Base-by-base conservation (phyloP, 73 alveolate species). In the Stentor coeruleus region DNA sequence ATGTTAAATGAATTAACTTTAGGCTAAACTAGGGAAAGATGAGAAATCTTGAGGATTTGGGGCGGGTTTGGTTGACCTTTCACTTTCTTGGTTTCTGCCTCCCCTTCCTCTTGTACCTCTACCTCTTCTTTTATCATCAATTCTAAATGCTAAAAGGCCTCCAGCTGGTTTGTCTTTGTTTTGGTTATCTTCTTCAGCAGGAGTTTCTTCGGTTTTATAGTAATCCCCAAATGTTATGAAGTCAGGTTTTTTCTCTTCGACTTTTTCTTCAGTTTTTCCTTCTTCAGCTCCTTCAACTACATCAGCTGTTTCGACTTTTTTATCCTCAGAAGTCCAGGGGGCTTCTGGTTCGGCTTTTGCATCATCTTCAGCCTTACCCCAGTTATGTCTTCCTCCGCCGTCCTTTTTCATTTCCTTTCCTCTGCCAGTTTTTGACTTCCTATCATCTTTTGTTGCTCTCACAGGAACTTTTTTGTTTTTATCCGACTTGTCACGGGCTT, bases 11-110 rank as follows among this genome's bases (percentile, higher is more conserved):
- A n/a, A n/a, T n/a, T n/a, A n/a, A n/a, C n/a, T n/a, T 49, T 49
- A 49, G 20, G 66, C 66, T 49, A 49, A 49, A 49, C 66, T 49
- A 49, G 66, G 66, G 66, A 49, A 49, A 11, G 66, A 6, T 49
- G 6, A 20, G 6, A 49, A 20, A 20, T 49, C 66, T 20, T 11
- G 66, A 11, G 66, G 66, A 49, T 49, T 49, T 20, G 66, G 66
- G 6, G 66, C 66, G 6, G 66, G 20, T 20, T 49, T 6, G 66
- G 6, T 20, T 49, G 6, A 6, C 20, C 66, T 49, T 49, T 49
- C 66, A 49, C 28, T 6, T 49, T 20, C 20, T 49, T 49, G 6
- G 66, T 6, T 6, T 49, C 66, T 6, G 6, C 66, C 66, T 6
- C 66, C 66, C 20, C 66, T 49, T 49, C 66, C 66, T 49, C 66